These are phyloP conservation scores for Parmelia sp. DNA, from an alignment of 495 filamentous ascomycete genomes.

Conservation along the genomic window DNA sequence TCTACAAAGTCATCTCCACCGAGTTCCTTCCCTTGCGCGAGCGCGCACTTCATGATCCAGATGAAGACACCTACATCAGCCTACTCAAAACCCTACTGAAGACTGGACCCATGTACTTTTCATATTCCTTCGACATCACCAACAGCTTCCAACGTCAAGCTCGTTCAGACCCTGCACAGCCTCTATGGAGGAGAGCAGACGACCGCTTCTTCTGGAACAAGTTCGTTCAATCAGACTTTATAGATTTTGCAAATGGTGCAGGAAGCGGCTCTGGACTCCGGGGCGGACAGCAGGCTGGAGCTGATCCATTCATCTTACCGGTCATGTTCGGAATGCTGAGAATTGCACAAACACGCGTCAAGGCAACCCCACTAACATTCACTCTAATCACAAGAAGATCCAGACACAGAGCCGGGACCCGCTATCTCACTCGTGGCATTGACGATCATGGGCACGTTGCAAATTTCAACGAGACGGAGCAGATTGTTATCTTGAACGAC, in stretches of 20 bases:
- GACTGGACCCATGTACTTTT: conserved; percentile 91
- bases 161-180: conserved; percentile 56
- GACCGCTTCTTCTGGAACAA: conserved; percentile 99
- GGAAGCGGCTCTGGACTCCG: conserved; percentile 35
- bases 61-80: conserved; percentile 84
- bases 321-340: conserved; percentile 92
- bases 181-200: conserved; percentile 88
- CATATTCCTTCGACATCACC: conserved; percentile 90
- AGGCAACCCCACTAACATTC: conserved; percentile 73
- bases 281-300: conserved; percentile 62
- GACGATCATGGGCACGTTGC: conserved; percentile 90
- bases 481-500: conserved; percentile 82
- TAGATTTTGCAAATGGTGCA: conserved; percentile 63
- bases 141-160: conserved; percentile 92
- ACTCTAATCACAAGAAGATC: conserved; percentile 82
- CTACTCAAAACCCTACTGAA: conserved; percentile 73
- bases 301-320: conserved; percentile 90
- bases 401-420: conserved; percentile 76
- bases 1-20: conserved; percentile 85
- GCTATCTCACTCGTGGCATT: conserved; percentile 90
- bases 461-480: conserved; percentile 98
- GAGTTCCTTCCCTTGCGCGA: conserved; percentile 94
- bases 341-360: conserved; percentile 74
- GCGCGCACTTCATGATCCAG: conserved; percentile 78
- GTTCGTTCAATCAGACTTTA: conserved; percentile 84